These are phyloP conservation scores for Hebeloma cylindrosporum DNA, from an alignment of 768 basidiomycete genomes.

Conservation along the genomic window DNA sequence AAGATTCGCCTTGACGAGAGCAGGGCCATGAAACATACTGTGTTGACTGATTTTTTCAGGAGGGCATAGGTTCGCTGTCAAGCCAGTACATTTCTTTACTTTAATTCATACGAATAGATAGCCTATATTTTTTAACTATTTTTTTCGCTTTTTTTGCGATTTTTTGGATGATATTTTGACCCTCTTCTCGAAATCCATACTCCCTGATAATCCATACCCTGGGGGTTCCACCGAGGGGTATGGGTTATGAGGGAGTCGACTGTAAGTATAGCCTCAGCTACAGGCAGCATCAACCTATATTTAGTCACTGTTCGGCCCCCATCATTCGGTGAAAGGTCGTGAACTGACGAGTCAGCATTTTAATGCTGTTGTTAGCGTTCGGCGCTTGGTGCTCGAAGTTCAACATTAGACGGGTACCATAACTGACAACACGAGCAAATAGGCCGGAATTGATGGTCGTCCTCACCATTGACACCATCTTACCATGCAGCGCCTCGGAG, in stretches of 20 bases:
- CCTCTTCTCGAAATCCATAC: slow-evolving; percentile 5
- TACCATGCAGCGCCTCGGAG: too few species aligned
- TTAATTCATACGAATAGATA: neutral
- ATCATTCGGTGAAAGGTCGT: too few species aligned
- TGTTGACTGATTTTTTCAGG: slow-evolving; percentile 18
- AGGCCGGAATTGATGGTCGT: too few species aligned
- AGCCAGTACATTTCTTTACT: neutral
- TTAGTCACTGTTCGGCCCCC: too few species aligned
- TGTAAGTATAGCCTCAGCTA: too few species aligned
- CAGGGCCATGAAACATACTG: slow-evolving; percentile 15
- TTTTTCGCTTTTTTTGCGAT: slow-evolving; percentile 10
- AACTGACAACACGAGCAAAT: too few species aligned
- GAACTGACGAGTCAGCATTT: too few species aligned
- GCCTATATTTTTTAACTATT: slow-evolving; percentile 1
- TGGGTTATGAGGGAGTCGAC: slow-evolving; percentile 15
- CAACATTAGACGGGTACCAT: too few species aligned
- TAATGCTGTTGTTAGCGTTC: too few species aligned
- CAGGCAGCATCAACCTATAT: too few species aligned
- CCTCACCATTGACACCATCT: too few species aligned
- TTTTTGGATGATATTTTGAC: slow-evolving; percentile 4
- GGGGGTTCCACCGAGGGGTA: slow-evolving; percentile 12
- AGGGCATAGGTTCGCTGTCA: slow-evolving; percentile 3
- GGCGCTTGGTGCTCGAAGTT: too few species aligned
- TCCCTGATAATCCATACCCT: slow-evolving; percentile 11
- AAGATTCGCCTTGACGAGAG: slow-evolving; percentile 17